Conservation (phyloP, 257 asterid species). For the Solanum commersonii region DNA sequence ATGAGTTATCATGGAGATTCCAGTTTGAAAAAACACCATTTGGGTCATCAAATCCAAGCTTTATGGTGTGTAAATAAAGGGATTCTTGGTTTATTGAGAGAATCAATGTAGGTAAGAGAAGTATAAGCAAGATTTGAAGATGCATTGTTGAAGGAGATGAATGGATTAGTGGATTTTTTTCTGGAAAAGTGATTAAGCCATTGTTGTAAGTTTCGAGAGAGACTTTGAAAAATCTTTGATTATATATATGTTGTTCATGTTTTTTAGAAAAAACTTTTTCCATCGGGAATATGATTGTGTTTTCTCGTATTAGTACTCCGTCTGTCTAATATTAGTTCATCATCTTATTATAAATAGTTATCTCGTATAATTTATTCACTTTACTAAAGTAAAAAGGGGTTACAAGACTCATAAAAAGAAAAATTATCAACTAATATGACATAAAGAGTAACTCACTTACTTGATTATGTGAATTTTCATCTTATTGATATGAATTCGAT, state of each 20-base stretch:
- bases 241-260: background rate
- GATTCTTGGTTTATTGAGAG: conserved; percentile 62
- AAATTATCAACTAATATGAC: no score
- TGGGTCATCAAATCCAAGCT: conserved; percentile 68
- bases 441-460: background rate
- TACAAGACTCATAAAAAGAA: no score
- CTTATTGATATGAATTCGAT: background rate
- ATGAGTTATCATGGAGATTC: conserved; percentile 26
- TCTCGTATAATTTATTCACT: no score
- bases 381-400: no score
- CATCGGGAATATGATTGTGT: background rate
- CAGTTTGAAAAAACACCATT: conserved; percentile 52
- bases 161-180: background rate
- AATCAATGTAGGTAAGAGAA: conserved; percentile 10
- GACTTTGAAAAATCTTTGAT: background rate
- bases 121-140: conserved; percentile 9
- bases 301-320: background rate
- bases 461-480: background rate
- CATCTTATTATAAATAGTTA: background rate
- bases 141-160: background rate
- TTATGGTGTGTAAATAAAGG: conserved; percentile 42
- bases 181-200: background rate
- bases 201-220: background rate
- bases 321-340: background rate
- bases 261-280: background rate